These are phyloP conservation scores for Arctium minus DNA, from an alignment of 129 eudicot genomes.

Conservation along the genomic window DNA sequence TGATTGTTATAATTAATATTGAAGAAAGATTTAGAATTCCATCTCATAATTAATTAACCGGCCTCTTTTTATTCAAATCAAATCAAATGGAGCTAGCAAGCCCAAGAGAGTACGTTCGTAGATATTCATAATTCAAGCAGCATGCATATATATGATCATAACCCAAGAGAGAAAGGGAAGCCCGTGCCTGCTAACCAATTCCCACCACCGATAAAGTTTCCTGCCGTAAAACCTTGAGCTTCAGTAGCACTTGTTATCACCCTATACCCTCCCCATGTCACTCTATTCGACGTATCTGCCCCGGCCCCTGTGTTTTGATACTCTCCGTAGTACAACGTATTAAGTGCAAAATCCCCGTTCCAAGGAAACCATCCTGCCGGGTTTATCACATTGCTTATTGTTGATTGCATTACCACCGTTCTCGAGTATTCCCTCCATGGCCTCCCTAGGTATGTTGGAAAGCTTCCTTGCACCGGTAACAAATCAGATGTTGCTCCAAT, in stretches of 20 bases:
- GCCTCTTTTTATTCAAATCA: neutral
- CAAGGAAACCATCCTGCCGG: slow-evolving; percentile 86
- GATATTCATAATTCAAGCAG: neutral
- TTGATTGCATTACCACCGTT: slow-evolving; percentile 66
- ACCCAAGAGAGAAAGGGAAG: slow-evolving; percentile 68
- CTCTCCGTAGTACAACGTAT: slow-evolving; percentile 69
- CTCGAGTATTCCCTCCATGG: slow-evolving; percentile 85
- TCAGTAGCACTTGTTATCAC: slow-evolving; percentile 60
- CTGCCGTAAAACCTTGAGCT: slow-evolving; percentile 58
- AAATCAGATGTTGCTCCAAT: slow-evolving; percentile 71
- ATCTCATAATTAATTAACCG: neutral
- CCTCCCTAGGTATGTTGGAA: slow-evolving; percentile 70
- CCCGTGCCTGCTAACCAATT: slow-evolving; percentile 62
- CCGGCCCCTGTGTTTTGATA: slow-evolving; percentile 71
- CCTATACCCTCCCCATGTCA: slow-evolving; percentile 57
- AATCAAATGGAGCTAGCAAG: neutral
- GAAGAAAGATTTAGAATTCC: neutral
- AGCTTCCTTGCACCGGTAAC: slow-evolving; percentile 40
- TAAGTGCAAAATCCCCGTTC: slow-evolving; percentile 57
- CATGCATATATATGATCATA: slow-evolving; percentile 13
- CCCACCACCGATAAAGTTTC: slow-evolving; percentile 57
- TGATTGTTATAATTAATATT: no score
- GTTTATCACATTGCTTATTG: slow-evolving; percentile 47
- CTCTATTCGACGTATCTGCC: slow-evolving; percentile 56
- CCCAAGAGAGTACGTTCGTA: neutral